phyloP scores from a whole-genome alignment of 1,139 yeast species.

The Magnusiomyces suaveolens region DNA sequence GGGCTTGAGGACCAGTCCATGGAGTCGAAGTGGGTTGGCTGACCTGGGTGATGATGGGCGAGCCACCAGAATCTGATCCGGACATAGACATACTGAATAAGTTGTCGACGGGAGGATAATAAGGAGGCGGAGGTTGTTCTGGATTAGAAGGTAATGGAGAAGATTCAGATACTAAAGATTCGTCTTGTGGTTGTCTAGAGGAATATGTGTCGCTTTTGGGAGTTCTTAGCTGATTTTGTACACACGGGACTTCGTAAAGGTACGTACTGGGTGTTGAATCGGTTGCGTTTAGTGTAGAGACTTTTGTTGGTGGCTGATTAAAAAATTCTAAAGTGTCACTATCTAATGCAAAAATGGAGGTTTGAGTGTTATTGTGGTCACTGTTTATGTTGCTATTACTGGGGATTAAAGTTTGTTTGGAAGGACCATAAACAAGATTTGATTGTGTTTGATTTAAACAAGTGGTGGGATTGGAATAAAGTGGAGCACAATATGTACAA shows the following conservation, averaged over 20 bases:
- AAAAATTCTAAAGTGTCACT: too few relatives aligned
- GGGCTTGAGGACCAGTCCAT: background rate
- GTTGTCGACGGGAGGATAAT: conserved; percentile 3
- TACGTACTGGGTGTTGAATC: too few relatives aligned
- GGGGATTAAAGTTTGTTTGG: background rate
- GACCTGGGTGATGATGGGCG: conserved; percentile 4
- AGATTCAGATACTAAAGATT: background rate
- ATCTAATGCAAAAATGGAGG: too few relatives aligned
- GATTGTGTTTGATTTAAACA: too few relatives aligned
- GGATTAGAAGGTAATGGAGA: background rate
- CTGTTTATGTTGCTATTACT: too few relatives aligned
- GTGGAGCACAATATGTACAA: background rate
- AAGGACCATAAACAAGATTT: background rate
- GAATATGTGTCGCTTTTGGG: too few relatives aligned
- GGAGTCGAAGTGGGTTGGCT: background rate
- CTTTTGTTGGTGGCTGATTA: too few relatives aligned
- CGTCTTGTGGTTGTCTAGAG: background rate
- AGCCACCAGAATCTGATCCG: background rate
- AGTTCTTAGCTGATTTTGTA: too few relatives aligned
- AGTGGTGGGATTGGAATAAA: background rate
- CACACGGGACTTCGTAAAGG: too few relatives aligned
- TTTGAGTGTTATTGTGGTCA: too few relatives aligned
- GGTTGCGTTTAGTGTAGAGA: too few relatives aligned
- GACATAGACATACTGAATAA: conserved; percentile 4
- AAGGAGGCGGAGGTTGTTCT: conserved; percentile 8